phyloP scores from a whole-genome alignment of 2,329 filamentous ascomycete species.

The Macrophomina tecta region DNA sequence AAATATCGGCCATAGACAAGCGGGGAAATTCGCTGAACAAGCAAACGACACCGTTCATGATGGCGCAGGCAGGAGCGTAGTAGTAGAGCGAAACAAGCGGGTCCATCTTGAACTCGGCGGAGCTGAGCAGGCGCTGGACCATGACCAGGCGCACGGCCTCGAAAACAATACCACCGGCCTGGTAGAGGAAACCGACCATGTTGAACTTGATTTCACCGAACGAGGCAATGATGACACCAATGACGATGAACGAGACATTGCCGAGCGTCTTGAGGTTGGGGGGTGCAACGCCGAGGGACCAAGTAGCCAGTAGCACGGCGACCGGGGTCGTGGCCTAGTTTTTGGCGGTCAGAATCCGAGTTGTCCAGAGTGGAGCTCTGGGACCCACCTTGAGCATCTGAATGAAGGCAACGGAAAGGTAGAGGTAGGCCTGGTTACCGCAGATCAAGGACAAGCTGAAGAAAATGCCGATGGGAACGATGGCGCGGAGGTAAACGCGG shows the following conservation, averaged over 20 bases:
- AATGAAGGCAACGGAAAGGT: conserved; percentile 94
- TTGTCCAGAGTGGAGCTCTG: conserved; percentile 24
- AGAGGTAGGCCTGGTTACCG: conserved; percentile 93
- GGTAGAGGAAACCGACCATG: conserved; percentile 77
- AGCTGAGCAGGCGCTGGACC: conserved; percentile 82
- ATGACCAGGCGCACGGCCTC: conserved; percentile 84
- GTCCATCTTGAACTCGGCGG: conserved; percentile 89
- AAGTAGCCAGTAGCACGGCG: conserved; percentile 86
- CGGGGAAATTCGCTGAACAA: conserved; percentile 75
- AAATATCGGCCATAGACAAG: conserved; percentile 72
- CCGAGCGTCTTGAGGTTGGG: conserved; percentile 85
- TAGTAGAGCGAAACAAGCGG: conserved; percentile 88
- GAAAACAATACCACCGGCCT: conserved; percentile 78
- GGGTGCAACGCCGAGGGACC: conserved; percentile 82
- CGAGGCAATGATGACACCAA: conserved; percentile 93
- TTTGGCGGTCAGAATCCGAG: conserved; percentile 25
- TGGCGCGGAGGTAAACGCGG: conserved; percentile 88
- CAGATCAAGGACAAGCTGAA: conserved; percentile 97
- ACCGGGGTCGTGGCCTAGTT: conserved; percentile 88
- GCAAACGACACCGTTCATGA: conserved; percentile 78
- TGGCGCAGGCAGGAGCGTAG: conserved; percentile 82
- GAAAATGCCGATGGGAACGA: conserved; percentile 92
- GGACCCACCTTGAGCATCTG: conserved; percentile 91
- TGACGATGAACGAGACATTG: conserved; percentile 92
- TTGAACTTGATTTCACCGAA: conserved; percentile 96